phyloP scores from a whole-genome alignment of 805 yeast genomes.

The Zygoascus flipseniorum region DNA sequence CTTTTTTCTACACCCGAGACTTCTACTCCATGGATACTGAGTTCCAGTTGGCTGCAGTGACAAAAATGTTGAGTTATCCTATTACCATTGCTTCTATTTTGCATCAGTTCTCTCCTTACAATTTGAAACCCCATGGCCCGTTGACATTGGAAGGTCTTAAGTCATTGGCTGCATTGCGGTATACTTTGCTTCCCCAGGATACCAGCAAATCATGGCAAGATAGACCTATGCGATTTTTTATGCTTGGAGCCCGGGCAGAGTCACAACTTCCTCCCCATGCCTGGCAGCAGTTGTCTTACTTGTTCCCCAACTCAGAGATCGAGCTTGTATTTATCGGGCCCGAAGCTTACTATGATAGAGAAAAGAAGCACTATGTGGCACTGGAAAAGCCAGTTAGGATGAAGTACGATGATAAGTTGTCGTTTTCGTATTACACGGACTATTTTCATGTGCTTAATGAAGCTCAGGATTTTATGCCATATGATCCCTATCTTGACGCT shows the following conservation, averaged over 20 bases:
- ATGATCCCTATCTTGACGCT: slow-evolving; percentile 90
- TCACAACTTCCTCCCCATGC: slow-evolving; percentile 89
- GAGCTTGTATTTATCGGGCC: slow-evolving; percentile 94
- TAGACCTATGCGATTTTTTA: slow-evolving; percentile 81
- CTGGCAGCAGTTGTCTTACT: slow-evolving; percentile 85
- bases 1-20: slow-evolving; percentile 84
- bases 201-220: slow-evolving; percentile 57
- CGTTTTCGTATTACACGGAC: slow-evolving; percentile 77
- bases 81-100: slow-evolving; percentile 76
- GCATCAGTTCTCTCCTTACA: slow-evolving; percentile 81
- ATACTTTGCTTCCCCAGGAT: slow-evolving; percentile 73
- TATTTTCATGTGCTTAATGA: slow-evolving; percentile 88
- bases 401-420: slow-evolving; percentile 64
- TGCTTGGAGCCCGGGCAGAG: slow-evolving; percentile 88
- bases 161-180: slow-evolving; percentile 85
- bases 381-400: slow-evolving; percentile 46
- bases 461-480: slow-evolving; percentile 92
- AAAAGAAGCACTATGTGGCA: slow-evolving; percentile 51
- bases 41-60: slow-evolving; percentile 89
- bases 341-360: slow-evolving; percentile 72
- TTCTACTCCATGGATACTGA: slow-evolving; percentile 96
- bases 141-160: slow-evolving; percentile 86
- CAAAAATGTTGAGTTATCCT: slow-evolving; percentile 91
- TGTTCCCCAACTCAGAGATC: slow-evolving; percentile 74
- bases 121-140: slow-evolving; percentile 75